These are phyloP conservation scores for Didymella segeticola DNA, from an alignment of 2,329 filamentous ascomycete genomes.

Conservation along the genomic window DNA sequence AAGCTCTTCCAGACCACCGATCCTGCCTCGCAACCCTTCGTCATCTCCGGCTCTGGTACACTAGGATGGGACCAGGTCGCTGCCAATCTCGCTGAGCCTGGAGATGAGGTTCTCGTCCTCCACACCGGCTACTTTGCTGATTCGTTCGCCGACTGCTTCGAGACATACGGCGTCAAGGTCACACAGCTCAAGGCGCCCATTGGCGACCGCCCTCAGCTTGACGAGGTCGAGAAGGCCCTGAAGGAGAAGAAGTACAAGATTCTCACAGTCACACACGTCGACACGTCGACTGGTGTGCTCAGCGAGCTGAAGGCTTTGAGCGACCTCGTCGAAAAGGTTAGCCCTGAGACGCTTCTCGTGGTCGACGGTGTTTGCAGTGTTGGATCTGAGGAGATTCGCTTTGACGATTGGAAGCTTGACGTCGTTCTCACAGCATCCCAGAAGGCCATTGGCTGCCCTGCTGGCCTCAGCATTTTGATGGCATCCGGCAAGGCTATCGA, in stretches of 20 bases:
- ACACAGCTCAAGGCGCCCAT: conserved; percentile 90
- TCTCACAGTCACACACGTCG: conserved; percentile 93
- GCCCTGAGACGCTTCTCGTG: conserved; percentile 87
- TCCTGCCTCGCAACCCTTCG: conserved; percentile 83
- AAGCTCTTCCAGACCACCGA: conserved; percentile 93
- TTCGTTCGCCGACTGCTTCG: conserved; percentile 89
- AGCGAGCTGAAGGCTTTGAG: conserved; percentile 87
- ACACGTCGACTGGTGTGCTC: conserved; percentile 94
- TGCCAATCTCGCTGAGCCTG: conserved; percentile 88
- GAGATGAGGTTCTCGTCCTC: conserved; percentile 89
- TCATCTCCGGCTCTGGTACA: conserved; percentile 93
- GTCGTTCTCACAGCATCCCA: conserved; percentile 93
- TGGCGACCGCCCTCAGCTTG: conserved; percentile 83
- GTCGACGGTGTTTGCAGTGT: conserved; percentile 98
- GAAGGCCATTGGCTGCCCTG: conserved; percentile 95
- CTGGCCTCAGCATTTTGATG: conserved; percentile 93
- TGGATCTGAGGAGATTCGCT: conserved; percentile 92
- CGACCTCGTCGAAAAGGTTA: conserved; percentile 82
- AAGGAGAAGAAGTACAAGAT: conserved; percentile 93
- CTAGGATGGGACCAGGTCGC: conserved; percentile 96
- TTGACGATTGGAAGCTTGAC: conserved; percentile 94
- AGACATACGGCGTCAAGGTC: conserved; percentile 87
- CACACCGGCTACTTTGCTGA: conserved; percentile 98
- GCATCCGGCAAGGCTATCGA: conserved; percentile 88
- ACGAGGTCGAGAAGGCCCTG: conserved; percentile 86